Percentiles rank a stretch among this genome's conserved stretches.
Conservation (phyloP, 2,329 filamentous ascomycete genomes). For the Monilinia polystroma region DNA sequence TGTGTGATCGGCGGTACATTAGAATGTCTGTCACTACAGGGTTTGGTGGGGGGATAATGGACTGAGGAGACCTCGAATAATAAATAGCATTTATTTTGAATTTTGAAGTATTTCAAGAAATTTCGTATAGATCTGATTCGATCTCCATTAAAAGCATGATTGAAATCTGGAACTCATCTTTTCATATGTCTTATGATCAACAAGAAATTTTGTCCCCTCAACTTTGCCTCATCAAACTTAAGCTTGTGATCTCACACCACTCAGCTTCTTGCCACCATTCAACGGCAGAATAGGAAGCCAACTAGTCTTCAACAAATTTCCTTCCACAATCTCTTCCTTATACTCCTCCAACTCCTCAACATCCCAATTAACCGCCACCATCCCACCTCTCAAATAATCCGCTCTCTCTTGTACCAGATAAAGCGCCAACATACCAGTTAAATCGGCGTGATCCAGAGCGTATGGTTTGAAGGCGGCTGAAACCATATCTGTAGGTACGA, state of each 20-base stretch:
- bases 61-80: too few relatives aligned
- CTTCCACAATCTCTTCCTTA: constrained; percentile 36
- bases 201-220: too few relatives aligned
- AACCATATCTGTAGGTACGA: constrained; percentile 47
- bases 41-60: too few relatives aligned
- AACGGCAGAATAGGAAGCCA: constrained; percentile 3
- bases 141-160: too few relatives aligned
- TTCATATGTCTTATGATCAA: too few relatives aligned
- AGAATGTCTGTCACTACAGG: neutral
- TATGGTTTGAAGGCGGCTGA: constrained; percentile 37
- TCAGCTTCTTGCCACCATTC: constrained; percentile 3
- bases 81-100: too few relatives aligned
- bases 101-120: too few relatives aligned
- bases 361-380: constrained; percentile 42
- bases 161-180: too few relatives aligned
- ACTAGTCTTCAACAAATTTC: constrained; percentile 32
- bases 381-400: constrained; percentile 37
- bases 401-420: constrained; percentile 39
- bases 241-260: neutral
- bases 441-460: constrained; percentile 39
- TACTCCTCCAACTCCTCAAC: constrained; percentile 40
- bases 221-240: too few relatives aligned
- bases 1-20: neutral
- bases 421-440: constrained; percentile 40
- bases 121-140: too few relatives aligned